Evolutionary conservation across 768 basidiomycete species (phyloP).

Genomic region (Omphalotus guepiniiformis): DNA sequence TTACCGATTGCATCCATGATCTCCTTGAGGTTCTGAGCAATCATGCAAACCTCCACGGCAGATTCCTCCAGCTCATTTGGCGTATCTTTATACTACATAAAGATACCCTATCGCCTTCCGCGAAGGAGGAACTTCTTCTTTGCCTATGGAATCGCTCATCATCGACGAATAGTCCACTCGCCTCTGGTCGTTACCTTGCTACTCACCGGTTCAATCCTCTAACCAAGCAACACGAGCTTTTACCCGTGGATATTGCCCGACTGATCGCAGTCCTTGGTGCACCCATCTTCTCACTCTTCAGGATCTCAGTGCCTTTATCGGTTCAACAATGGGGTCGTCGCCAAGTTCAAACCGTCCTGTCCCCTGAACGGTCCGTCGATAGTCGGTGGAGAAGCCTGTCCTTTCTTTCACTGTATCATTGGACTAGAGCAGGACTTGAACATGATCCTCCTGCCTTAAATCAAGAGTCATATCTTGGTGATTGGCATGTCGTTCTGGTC

Average conservation of each 20-base stretch:
- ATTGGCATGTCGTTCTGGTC: slow-evolving; percentile 40
- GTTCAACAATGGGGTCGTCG: slow-evolving; percentile 24
- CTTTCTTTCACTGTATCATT: slow-evolving; percentile 30
- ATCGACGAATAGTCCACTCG: neutral
- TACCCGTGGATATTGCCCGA: slow-evolving; percentile 11
- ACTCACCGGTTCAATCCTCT: slow-evolving; percentile 5
- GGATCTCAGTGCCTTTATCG: slow-evolving; percentile 4
- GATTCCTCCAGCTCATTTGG: slow-evolving; percentile 40
- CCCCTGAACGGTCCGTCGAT: slow-evolving; percentile 23
- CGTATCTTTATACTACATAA: slow-evolving; percentile 28
- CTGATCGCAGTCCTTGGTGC: slow-evolving; percentile 19
- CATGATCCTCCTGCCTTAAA: neutral
- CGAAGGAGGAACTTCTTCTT: slow-evolving; percentile 31
- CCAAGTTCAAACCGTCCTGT: slow-evolving; percentile 24
- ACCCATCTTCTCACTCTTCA: slow-evolving; percentile 22
- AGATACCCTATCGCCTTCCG: slow-evolving; percentile 16
- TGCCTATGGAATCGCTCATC: slow-evolving; percentile 31
- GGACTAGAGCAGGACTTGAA: neutral
- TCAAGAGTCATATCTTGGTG: neutral
- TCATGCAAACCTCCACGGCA: slow-evolving; percentile 27
- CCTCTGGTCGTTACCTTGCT: neutral
- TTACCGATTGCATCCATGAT: slow-evolving; percentile 27
- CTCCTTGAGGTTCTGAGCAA: slow-evolving; percentile 34
- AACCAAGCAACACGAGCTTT: slow-evolving; percentile 4
- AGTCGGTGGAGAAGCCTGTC: slow-evolving; percentile 40